phyloP scores from a whole-genome alignment of 768 basidiomycete genomes.

The Fomitopsis serialis region DNA sequence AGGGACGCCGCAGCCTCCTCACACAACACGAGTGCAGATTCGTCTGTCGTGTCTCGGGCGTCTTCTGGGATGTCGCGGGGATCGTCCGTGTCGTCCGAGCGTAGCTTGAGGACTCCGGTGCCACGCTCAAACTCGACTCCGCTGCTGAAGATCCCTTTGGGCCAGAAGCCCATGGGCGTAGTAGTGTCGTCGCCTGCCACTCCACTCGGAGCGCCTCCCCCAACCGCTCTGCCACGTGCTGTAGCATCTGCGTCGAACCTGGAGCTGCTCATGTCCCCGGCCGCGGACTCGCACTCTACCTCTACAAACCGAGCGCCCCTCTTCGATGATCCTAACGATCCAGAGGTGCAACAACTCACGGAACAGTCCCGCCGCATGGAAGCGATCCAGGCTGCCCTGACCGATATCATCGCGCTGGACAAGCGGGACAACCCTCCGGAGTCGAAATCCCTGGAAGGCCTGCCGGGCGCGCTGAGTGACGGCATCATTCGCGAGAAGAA shows the following conservation, averaged over 20 bases:
- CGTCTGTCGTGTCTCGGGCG: not conserved
- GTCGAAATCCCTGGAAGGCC: constrained; percentile 3
- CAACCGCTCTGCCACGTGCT: constrained; percentile 2
- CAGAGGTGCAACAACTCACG: constrained; percentile 43
- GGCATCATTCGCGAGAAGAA: constrained; percentile 2
- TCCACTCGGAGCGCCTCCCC: not conserved
- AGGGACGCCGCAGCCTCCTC: too few relatives aligned
- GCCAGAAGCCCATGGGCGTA: not conserved
- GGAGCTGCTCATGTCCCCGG: constrained; percentile 78
- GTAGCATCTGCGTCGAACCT: constrained; percentile 50
- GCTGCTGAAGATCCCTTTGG: constrained; percentile 1
- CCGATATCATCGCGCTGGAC: constrained; percentile 90
- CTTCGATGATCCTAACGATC: constrained; percentile 76
- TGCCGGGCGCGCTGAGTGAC: not conserved
- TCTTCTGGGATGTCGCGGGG: not conserved
- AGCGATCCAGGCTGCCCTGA: constrained; percentile 93
- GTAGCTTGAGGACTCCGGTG: not conserved
- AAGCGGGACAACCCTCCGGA: constrained; percentile 29
- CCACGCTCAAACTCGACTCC: constrained; percentile 18
- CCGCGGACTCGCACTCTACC: constrained; percentile 44
- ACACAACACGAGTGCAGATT: not conserved
- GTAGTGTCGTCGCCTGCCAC: constrained; percentile 3
- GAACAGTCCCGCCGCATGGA: constrained; percentile 84
- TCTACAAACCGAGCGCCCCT: constrained; percentile 60
- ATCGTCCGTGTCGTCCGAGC: not conserved